These are phyloP conservation scores for Ettlia oleoabundans DNA, from an alignment of 139 green algal genomes.

Conservation along the genomic window DNA sequence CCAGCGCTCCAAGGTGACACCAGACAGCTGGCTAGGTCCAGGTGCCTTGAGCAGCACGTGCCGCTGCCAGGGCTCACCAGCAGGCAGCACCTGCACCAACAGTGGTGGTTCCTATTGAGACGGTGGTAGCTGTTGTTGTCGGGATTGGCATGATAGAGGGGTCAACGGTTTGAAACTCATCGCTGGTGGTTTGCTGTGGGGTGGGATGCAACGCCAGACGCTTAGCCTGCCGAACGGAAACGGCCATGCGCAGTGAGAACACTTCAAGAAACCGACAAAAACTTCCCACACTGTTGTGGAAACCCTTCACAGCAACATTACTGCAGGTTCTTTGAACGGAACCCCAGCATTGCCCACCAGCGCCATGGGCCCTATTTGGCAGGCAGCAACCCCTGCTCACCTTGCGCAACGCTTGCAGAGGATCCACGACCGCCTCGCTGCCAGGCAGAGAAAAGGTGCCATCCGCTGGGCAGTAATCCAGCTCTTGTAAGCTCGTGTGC, in stretches of 20 bases:
- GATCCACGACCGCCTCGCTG: neutral
- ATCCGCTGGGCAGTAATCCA: neutral
- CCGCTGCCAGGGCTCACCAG: constrained; percentile 16
- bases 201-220: too few species aligned
- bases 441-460: neutral
- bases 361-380: neutral
- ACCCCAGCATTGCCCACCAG: neutral
- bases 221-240: neutral
- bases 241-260: too few species aligned
- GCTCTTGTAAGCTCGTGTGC: neutral
- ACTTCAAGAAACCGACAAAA: too few species aligned
- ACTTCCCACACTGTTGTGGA: too few species aligned
- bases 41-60: constrained; percentile 13
- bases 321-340: too few species aligned
- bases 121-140: too few species aligned
- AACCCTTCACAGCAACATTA: too few species aligned
- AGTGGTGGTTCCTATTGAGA: neutral
- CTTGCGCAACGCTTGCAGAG: neutral
- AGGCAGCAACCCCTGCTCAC: too few species aligned
- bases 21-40: neutral
- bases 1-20: constrained; percentile 8
- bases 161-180: too few species aligned
- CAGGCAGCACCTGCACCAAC: neutral
- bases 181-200: too few species aligned
- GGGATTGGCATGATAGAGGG: too few species aligned